Evolutionary conservation across 192 early-diverging fungal genomes (phyloP), one percentile per base, ranked within the genome.

Genomic region (Fimicolochytrium jonesii): DNA sequence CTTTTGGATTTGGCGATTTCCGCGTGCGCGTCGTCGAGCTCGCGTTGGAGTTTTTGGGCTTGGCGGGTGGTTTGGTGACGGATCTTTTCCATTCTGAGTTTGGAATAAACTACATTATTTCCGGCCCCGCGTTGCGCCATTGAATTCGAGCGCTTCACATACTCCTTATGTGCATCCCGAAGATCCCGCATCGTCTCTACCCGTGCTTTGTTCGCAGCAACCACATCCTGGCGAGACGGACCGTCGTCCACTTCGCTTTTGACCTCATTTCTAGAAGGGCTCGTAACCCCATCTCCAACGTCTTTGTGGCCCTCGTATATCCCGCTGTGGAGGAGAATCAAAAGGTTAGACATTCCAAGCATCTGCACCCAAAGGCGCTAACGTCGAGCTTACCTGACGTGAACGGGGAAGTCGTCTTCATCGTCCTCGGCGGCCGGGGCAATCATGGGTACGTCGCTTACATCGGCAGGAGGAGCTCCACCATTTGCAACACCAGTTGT

Each of bases 171-270:
- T 10, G 53, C 39, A 13, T 70, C 59, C 4, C 57, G 33, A 15
- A 76, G 49, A 18, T 79, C 77, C 37, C 61, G 74, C 50, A 70
- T 43, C 25, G 72, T 44, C 25, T 79, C 77, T 2, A 70, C 77
- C 36, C 70, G 70, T 0, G 73, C 74, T 59, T 69, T 72, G n/a
- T 67, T 59, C 18, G 70, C 64, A 6, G 33, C 18, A 15, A 65
- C 58, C 11, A 75, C 63, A 7, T 78, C 73, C 15, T 45, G 36
- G n/a, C 53, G 53, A n/a, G n/a, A n/a, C n/a, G n/a, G n/a, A n/a
- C n/a, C n/a, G n/a, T n/a, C n/a, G n/a, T n/a, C n/a, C n/a, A n/a
- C n/a, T n/a, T n/a, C n/a, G n/a, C n/a, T n/a, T n/a, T n/a, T n/a
- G n/a, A n/a, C n/a, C n/a, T n/a, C n/a, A n/a, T n/a, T n/a, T n/a